phyloP scores from a whole-genome alignment of 768 basidiomycete species.

The Rhodotorula taiwanensis region DNA sequence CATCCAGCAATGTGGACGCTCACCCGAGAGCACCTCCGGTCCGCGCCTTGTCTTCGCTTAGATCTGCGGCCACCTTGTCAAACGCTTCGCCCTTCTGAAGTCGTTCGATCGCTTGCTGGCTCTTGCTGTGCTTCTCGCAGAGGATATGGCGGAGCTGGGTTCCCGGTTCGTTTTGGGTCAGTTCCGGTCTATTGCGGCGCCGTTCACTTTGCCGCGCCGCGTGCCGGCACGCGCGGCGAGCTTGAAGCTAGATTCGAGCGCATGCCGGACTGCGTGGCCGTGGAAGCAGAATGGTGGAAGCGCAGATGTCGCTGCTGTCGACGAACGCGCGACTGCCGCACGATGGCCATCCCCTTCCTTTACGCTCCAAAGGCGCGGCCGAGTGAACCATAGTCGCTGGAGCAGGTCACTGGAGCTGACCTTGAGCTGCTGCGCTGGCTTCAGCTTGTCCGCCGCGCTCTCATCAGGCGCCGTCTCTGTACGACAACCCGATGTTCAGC shows the following conservation, averaged over 20 bases:
- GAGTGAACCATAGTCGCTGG: too few species aligned
- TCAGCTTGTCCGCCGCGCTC: background rate
- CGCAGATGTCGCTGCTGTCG: too few species aligned
- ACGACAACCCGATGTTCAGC: too few species aligned
- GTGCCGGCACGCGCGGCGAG: too few species aligned
- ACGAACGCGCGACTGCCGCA: too few species aligned
- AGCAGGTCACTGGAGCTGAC: background rate
- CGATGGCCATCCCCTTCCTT: too few species aligned
- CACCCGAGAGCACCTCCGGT: constrained; percentile 22
- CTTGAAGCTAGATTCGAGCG: too few species aligned
- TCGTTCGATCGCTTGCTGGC: constrained; percentile 9
- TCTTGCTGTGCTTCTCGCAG: constrained; percentile 22
- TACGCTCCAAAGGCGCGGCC: too few species aligned
- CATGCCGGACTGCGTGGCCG: too few species aligned
- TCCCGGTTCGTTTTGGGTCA: background rate
- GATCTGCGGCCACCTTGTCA: constrained; percentile 17
- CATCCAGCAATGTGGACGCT: background rate
- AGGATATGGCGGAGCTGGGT: constrained; percentile 28
- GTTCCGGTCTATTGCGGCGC: background rate
- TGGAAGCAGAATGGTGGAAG: too few species aligned
- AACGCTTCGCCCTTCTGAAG: constrained; percentile 5
- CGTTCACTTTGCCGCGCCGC: too few species aligned
- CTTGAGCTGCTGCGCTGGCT: constrained; percentile 13
- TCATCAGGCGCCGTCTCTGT: too few species aligned
- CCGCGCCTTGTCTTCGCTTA: constrained; percentile 29